Evolutionary conservation across 306 rosid species (phyloP).

Genomic region (Geum urbanum): DNA sequence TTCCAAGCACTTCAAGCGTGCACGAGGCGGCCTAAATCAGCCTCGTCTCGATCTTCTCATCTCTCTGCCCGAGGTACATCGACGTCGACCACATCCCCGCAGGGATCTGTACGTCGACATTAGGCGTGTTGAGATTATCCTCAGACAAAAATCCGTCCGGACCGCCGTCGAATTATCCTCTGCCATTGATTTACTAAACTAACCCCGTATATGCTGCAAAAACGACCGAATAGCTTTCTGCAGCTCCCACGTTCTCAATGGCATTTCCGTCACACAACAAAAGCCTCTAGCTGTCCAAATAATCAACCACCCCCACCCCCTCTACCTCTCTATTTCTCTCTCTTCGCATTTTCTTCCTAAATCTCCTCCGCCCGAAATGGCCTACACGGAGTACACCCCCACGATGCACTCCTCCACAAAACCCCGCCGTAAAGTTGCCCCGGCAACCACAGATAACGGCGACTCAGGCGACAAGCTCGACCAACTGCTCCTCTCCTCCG

Average conservation of each 20-base stretch:
- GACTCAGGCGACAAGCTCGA: conserved; percentile 84
- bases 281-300: conserved; percentile 25
- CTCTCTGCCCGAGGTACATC: too few species aligned
- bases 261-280: conserved; percentile 17
- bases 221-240: too few species aligned
- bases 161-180: not conserved
- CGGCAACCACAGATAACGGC: conserved; percentile 42
- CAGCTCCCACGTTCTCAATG: not conserved
- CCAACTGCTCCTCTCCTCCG: conserved; percentile 76
- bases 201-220: conserved; percentile 3
- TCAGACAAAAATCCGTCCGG: not conserved
- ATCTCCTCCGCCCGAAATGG: conserved; percentile 36
- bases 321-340: not conserved
- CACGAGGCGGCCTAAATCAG: too few species aligned
- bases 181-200: not conserved
- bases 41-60: too few species aligned
- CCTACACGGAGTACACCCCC: conserved; percentile 12
- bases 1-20: too few species aligned
- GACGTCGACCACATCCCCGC: too few species aligned
- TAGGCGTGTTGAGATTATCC: too few species aligned
- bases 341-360: conserved; percentile 21
- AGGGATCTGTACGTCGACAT: too few species aligned
- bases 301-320: not conserved
- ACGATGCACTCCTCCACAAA: conserved; percentile 51
- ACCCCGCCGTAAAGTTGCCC: conserved; percentile 71